A percentile compares a stretch with the other conserved stretches of the same genome.
Conservation (phyloP, 768 basidiomycete species). For the Harrya chromipes region DNA sequence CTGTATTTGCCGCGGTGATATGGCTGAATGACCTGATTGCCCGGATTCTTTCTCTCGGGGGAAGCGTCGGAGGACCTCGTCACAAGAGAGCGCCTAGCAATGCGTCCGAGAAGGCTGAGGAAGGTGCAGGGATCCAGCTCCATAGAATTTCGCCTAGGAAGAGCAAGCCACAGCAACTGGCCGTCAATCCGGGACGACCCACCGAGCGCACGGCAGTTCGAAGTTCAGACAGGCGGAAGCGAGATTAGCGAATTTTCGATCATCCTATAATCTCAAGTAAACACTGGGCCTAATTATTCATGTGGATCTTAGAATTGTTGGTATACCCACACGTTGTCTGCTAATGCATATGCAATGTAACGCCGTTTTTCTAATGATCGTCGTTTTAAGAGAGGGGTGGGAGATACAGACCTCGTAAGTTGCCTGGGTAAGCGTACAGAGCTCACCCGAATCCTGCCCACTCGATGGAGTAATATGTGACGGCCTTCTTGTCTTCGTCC, state of each 20-base stretch:
- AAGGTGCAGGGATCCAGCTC: conserved; percentile 43
- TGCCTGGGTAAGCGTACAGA: neutral
- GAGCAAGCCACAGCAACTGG: conserved; percentile 11
- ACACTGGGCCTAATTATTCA: conserved; percentile 12
- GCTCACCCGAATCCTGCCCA: conserved; percentile 84
- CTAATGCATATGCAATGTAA: conserved; percentile 11
- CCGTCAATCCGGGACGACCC: conserved; percentile 3
- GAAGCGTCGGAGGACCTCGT: conserved; percentile 21
- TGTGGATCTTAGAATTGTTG: conserved; percentile 7
- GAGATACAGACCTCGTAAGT: neutral
- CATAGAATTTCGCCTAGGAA: conserved; percentile 11
- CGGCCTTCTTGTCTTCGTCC: conserved; percentile 66
- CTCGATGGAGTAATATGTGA: conserved; percentile 77
- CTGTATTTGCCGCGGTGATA: conserved; percentile 70
- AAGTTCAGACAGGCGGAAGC: conserved; percentile 42
- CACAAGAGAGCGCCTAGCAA: conserved; percentile 41
- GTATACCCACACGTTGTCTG: conserved; percentile 14
- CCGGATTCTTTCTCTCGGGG: conserved; percentile 55
- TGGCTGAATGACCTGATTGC: conserved; percentile 73
- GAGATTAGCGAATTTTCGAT: conserved; percentile 35
- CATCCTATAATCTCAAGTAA: conserved; percentile 8
- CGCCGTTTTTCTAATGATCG: neutral
- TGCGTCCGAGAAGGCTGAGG: conserved; percentile 58
- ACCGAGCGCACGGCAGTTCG: conserved; percentile 18
- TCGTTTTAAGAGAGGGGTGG: neutral